phyloP scores from a whole-genome alignment of 352 stramenopile genomes.

The Blastocystis sp. region DNA sequence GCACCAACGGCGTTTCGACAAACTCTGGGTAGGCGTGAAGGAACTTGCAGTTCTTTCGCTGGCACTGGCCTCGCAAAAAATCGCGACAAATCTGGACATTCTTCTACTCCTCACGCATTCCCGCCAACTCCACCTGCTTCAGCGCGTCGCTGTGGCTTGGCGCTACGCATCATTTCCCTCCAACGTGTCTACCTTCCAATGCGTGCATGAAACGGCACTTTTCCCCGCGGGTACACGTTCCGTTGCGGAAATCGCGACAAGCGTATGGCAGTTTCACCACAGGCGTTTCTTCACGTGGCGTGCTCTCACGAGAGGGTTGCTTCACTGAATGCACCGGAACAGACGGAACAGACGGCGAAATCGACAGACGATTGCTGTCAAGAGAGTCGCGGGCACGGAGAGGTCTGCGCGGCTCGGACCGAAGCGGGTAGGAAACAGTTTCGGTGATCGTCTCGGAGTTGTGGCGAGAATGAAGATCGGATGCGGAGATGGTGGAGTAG shows the following conservation, averaged over 20 bases:
- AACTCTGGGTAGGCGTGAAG: slow-evolving; percentile 75
- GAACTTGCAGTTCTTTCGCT: slow-evolving; percentile 59
- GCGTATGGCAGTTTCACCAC: slow-evolving; percentile 44
- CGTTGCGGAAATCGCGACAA: slow-evolving; percentile 58
- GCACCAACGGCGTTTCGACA: slow-evolving; percentile 77
- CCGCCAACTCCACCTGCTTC: background rate
- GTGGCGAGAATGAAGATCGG: background rate
- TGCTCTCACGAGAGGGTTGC: background rate
- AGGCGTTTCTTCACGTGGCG: background rate
- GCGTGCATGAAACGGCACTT: slow-evolving; percentile 50
- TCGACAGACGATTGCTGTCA: background rate
- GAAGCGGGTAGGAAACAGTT: background rate
- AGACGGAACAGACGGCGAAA: background rate
- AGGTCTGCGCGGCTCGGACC: background rate
- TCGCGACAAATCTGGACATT: slow-evolving; percentile 57
- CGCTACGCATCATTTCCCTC: background rate
- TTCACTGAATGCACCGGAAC: background rate
- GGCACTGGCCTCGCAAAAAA: slow-evolving; percentile 55
- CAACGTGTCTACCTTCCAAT: background rate
- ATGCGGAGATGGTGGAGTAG: background rate
- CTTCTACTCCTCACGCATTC: slow-evolving; percentile 1
- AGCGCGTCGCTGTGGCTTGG: slow-evolving; percentile 18
- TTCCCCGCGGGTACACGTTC: slow-evolving; percentile 22
- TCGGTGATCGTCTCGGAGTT: background rate
- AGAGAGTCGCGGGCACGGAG: background rate